phyloP scores from a whole-genome alignment of 805 yeast species.

The Hanseniaspora taiwanica region DNA sequence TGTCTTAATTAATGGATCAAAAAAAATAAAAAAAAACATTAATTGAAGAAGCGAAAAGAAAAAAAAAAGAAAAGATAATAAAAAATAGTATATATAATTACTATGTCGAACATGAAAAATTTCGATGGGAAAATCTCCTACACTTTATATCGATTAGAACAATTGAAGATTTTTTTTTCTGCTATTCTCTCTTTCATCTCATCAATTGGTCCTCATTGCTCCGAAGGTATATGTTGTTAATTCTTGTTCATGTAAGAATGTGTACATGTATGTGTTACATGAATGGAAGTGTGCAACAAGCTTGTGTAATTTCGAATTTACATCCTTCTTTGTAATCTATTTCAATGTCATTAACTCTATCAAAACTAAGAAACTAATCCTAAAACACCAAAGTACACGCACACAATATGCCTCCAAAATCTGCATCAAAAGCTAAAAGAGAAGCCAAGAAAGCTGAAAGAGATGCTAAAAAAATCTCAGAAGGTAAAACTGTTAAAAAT shows the following conservation, averaged over 20 bases:
- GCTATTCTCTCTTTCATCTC: neutral
- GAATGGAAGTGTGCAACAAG: neutral
- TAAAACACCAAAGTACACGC: neutral
- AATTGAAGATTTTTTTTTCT: neutral
- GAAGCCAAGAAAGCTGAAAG: slow-evolving; percentile 93
- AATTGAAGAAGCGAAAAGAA: no score
- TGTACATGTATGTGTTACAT: no score
- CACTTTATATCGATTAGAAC: no score
- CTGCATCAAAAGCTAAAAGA: slow-evolving; percentile 96
- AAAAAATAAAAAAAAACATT: no score
- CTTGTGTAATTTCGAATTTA: neutral
- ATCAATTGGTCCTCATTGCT: neutral
- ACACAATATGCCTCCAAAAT: slow-evolving; percentile 32
- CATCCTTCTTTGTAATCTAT: neutral
- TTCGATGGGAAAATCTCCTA: no score
- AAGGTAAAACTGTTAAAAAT: slow-evolving; percentile 40
- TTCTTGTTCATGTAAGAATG: no score
- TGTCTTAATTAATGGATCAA: neutral
- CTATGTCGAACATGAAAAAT: no score
- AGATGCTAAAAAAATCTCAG: slow-evolving; percentile 90
- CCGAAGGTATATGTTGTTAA: no score
- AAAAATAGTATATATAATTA: no score
- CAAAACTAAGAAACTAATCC: neutral
- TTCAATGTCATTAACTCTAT: neutral
- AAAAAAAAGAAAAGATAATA: no score